phyloP scores from a whole-genome alignment of 2,329 filamentous ascomycete genomes.

The Colletotrichum somersetense region DNA sequence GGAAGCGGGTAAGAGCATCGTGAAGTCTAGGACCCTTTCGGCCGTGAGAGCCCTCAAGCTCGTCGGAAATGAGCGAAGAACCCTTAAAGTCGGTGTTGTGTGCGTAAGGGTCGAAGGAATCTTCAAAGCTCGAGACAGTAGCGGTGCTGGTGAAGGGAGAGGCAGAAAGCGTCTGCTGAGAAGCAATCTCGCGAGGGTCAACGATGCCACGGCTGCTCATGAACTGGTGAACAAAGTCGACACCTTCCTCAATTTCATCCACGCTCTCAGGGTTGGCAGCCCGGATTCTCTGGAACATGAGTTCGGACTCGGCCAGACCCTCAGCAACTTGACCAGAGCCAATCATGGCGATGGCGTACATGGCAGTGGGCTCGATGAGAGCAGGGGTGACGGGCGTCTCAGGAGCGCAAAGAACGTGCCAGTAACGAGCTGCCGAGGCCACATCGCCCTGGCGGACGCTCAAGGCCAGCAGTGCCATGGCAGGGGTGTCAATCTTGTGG shows the following conservation, averaged over 20 bases:
- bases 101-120: slow-evolving; percentile 91
- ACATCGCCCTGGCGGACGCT: slow-evolving; percentile 87
- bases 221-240: slow-evolving; percentile 75
- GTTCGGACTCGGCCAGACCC: slow-evolving; percentile 81
- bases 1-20: slow-evolving; percentile 85
- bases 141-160: slow-evolving; percentile 67
- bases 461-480: slow-evolving; percentile 87
- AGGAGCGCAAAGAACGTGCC: slow-evolving; percentile 77
- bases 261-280: slow-evolving; percentile 68
- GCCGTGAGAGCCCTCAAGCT: slow-evolving; percentile 84
- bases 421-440: slow-evolving; percentile 81
- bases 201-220: slow-evolving; percentile 68
- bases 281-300: slow-evolving; percentile 89
- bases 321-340: slow-evolving; percentile 87
- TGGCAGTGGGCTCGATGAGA: slow-evolving; percentile 88
- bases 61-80: slow-evolving; percentile 89
- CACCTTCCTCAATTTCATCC: slow-evolving; percentile 89
- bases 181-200: slow-evolving; percentile 67
- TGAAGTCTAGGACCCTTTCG: slow-evolving; percentile 80
- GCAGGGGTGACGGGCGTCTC: slow-evolving; percentile 70
- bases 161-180: slow-evolving; percentile 55
- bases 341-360: slow-evolving; percentile 91
- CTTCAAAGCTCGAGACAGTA: slow-evolving; percentile 75
- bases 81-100: slow-evolving; percentile 93
- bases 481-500: slow-evolving; percentile 66